Base-by-base conservation (phyloP, 176 grass and related monocot species). In the Pharus latifolius region DNA sequence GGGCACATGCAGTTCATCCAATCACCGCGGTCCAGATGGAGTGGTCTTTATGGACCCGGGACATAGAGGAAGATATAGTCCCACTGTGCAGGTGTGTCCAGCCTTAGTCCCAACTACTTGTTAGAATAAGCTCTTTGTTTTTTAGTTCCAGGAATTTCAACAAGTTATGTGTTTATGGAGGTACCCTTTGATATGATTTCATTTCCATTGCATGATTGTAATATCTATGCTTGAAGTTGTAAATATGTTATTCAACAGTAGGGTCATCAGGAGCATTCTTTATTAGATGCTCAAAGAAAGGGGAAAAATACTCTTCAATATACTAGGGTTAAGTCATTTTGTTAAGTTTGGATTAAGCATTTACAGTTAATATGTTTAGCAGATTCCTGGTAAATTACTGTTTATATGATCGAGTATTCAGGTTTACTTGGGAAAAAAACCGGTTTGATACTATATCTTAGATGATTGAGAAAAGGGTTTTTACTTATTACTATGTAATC, bases 1-100 rank as follows among this genome's bases (percentile, higher is more conserved):
- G 84, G 53, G 89, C 86, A 17, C 89, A 98, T 37, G 81, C 74
- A 55, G 78, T 98, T 80, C 86, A 98, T 80, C 89, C 94, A 13
- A 78, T 98, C 45, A 87, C 74, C 20, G 80, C 80, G 2, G 74
- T 90, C 20, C 86, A 98, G 64, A 81, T 92, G 51, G 86, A 90
- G 66, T 98, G 83, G 80, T 98, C 89, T 37, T 66, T 90, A 7
- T 90, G 86, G 89, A 90, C 94, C 49, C 84, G 86, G 52, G 89
- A 90, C 49, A 84, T 92, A 77, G 93, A 92, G 60, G 83, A 84
- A 40, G 73, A 84, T 26, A 87, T 97, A 60, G 67, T 90, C n/a
- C 86, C 89, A 33, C 65, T 97, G 27, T 96, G 93, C 93, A 87
- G 83, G 93, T 96, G 78, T 56, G 28, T 77, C 9, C 15, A 24